Evolutionary conservation across 345 rosid genomes (phyloP).

Genomic region (Hibiscus trionum): DNA sequence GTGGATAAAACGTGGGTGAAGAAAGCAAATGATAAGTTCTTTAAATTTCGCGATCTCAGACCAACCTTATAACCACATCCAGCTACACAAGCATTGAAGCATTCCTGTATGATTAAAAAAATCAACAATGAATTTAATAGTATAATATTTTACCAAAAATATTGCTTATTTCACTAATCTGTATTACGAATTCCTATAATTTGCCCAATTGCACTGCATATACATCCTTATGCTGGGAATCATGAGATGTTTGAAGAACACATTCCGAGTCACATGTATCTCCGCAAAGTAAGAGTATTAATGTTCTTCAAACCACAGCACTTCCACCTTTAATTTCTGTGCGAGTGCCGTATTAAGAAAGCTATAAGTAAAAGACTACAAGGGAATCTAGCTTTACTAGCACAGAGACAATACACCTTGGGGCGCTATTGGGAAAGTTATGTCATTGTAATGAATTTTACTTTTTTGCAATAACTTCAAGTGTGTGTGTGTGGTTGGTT

Average conservation of each 20-base stretch:
- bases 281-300: neutral
- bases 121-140: neutral
- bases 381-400: neutral
- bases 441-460: neutral
- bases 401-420: neutral
- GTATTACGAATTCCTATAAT: neutral
- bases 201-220: neutral
- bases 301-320: neutral
- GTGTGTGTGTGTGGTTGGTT: neutral
- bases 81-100: slow-evolving; percentile 80
- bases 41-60: neutral
- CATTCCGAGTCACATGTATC: neutral
- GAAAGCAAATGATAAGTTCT: neutral
- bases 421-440: neutral
- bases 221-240: neutral
- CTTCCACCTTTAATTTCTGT: slow-evolving; percentile 9
- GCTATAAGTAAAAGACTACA: neutral
- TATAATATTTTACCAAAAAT: neutral
- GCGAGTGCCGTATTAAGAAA: slow-evolving; percentile 32
- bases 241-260: neutral
- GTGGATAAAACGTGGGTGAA: slow-evolving; percentile 1
- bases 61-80: slow-evolving; percentile 92
- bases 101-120: slow-evolving; percentile 41
- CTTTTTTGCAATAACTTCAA: neutral
- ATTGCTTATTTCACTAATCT: neutral